Evolutionary conservation across 306 rosid genomes (phyloP).

Genomic region (Hippophae tibetana): DNA sequence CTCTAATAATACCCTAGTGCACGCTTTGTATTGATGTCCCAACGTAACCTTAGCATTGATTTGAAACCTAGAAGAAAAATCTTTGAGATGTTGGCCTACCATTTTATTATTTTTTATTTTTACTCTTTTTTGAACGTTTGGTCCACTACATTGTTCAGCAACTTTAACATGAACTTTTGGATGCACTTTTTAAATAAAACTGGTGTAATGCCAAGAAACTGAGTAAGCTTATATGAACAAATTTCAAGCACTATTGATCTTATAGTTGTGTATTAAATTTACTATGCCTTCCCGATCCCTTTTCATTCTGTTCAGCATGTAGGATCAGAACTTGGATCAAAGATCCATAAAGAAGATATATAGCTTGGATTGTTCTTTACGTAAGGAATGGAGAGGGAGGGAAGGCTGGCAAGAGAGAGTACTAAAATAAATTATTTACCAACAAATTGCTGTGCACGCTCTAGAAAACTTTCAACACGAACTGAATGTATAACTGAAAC

Average conservation of each 20-base stretch:
- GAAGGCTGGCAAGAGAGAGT: constrained; percentile 5
- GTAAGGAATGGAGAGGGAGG: neutral
- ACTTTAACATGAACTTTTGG: too few species aligned
- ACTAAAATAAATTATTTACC: constrained; percentile 32
- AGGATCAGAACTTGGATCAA: neutral
- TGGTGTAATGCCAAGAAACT: too few species aligned
- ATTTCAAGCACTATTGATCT: neutral
- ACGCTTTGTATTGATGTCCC: neutral
- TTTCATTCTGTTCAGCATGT: neutral
- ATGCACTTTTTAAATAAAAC: too few species aligned
- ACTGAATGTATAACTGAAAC: constrained; percentile 67
- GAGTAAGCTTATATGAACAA: too few species aligned
- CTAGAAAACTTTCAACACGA: constrained; percentile 74
- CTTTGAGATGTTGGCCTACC: too few species aligned
- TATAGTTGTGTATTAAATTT: neutral
- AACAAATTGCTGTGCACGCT: constrained; percentile 59
- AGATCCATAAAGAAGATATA: neutral
- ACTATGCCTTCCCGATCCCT: neutral
- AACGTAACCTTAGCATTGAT: too few species aligned
- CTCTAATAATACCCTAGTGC: neutral
- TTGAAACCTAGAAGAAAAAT: too few species aligned
- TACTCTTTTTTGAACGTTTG: too few species aligned
- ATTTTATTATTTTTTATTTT: too few species aligned
- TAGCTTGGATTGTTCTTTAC: neutral
- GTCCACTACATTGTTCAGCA: too few species aligned